These are phyloP conservation scores for Tulasnella sp. DNA, from an alignment of 768 basidiomycete genomes.

Conservation along the genomic window DNA sequence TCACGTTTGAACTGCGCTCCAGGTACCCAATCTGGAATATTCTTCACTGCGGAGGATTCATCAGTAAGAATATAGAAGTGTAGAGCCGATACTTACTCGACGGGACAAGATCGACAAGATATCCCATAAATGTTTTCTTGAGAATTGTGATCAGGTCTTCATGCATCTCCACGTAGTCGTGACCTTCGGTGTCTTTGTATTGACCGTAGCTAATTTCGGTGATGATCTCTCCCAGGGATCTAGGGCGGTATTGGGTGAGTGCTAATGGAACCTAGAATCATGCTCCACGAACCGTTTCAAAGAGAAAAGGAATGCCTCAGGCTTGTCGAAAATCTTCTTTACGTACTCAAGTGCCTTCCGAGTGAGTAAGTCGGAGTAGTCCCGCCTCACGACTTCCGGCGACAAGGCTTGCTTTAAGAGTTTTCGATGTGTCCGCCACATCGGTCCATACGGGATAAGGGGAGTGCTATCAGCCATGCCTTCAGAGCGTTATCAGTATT, in stretches of 20 bases:
- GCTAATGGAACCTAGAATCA: background rate
- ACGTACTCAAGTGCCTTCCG: background rate
- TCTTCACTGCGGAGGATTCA: background rate
- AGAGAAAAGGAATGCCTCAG: background rate
- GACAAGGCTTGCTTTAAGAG: constrained; percentile 5
- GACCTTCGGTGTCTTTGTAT: constrained; percentile 25
- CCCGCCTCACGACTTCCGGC: background rate
- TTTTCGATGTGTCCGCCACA: background rate
- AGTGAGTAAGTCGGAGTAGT: background rate
- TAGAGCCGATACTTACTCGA: constrained; percentile 1
- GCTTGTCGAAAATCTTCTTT: background rate
- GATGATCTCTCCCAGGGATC: constrained; percentile 25
- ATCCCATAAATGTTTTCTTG: background rate
- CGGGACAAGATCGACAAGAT: constrained; percentile 18
- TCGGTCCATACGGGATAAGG: constrained; percentile 8
- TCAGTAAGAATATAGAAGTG: no score
- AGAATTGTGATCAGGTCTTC: background rate
- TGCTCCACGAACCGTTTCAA: constrained; percentile 17
- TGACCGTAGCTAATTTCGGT: constrained; percentile 24
- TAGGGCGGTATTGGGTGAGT: constrained; percentile 20
- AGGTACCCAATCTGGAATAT: constrained; percentile 20
- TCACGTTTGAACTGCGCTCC: constrained; percentile 17
- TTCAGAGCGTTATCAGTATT: background rate
- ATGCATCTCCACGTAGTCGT: constrained; percentile 13
- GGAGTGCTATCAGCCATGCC: constrained; percentile 4